Percentiles rank a stretch among this genome's conserved stretches.
These are phyloP conservation scores for Orbilia brochopaga DNA, from an alignment of 2,329 filamentous ascomycete genomes.

Conservation along the genomic window DNA sequence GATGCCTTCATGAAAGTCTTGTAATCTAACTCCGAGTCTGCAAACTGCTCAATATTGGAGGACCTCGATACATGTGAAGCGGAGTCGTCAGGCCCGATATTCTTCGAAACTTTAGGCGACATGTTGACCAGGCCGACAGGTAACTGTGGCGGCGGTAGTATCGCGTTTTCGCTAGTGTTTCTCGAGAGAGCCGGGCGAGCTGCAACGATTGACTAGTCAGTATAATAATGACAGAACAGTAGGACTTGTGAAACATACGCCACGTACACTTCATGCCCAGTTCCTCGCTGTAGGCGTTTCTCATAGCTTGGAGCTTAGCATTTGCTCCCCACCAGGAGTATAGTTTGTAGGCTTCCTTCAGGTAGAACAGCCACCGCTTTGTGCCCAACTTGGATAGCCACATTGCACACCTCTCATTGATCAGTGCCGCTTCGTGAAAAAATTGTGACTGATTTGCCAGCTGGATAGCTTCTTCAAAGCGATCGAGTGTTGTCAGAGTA, in stretches of 20 bases:
- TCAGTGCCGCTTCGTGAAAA: conserved; percentile 54
- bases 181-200: conserved; percentile 40
- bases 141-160: conserved; percentile 36
- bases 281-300: conserved; percentile 53
- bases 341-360: conserved; percentile 53
- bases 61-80: conserved; percentile 53
- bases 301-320: conserved; percentile 53
- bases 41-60: conserved; percentile 53
- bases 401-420: conserved; percentile 54
- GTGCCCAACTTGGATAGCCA: conserved; percentile 54
- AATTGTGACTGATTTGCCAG: conserved; percentile 54
- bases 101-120: conserved; percentile 34
- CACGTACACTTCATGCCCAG: conserved; percentile 50
- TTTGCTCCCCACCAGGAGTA: conserved; percentile 55
- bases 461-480: conserved; percentile 54
- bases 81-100: conserved; percentile 51
- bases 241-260: conserved; percentile 8
- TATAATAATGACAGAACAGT: too few species aligned
- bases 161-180: conserved; percentile 42
- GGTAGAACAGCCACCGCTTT: conserved; percentile 52
- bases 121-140: conserved; percentile 12
- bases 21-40: conserved; percentile 55
- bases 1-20: conserved; percentile 55
- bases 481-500: conserved; percentile 54
- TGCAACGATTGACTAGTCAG: conserved; percentile 21